Evolutionary conservation across 2,329 filamentous ascomycete genomes (phyloP), one percentile per base, ranked within the genome.

Genomic region (Penicillium sp.): DNA sequence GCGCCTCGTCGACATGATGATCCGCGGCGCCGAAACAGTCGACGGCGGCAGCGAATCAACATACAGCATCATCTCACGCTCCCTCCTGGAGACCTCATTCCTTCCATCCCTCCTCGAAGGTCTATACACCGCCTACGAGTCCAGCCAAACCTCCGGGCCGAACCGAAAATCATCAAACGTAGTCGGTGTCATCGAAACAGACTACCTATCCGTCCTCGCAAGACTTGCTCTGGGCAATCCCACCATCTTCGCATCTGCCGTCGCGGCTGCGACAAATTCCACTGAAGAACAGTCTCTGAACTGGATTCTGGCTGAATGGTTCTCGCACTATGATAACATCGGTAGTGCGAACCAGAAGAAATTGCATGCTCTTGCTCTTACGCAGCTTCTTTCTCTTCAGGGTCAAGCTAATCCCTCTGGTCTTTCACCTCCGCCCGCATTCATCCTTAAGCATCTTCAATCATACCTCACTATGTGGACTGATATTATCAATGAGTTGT

Each of bases 161-260:
- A 90, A 90, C 67, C 83, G 84, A 26, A 89, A 84, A 63, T 81
- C 85, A 21, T 84, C 87, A 42, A 84, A 85, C 29, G 84, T 97
- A 33, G 88, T 89, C 65, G 86, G 87, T 13, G 82, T 92, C 11
- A 87, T 90, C 1, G 87, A 96, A 69, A 90, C 90, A 0, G 90
- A 96, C 70, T 96, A 96, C 72, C 89, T 96, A 68, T 84, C 86
- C 4, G 86, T 98, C 2, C 81, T 99, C 2, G 88, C 91, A 2
- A 88, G 93, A 1, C 82, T 98, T 16, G 85, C 88, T 0, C 77
- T 96, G 2, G 87, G 87, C 1, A 89, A 89, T 37, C 90, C 93
- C 1, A 75, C 76, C 2, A 78, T 90, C 2, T 89, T 96, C 63
- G 78, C 87, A 13, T 77, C 80, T 46, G 82, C 81, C 1, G 68